These are phyloP conservation scores for Diplodia sapinea DNA, from an alignment of 2,329 filamentous ascomycete species.

Conservation along the genomic window DNA sequence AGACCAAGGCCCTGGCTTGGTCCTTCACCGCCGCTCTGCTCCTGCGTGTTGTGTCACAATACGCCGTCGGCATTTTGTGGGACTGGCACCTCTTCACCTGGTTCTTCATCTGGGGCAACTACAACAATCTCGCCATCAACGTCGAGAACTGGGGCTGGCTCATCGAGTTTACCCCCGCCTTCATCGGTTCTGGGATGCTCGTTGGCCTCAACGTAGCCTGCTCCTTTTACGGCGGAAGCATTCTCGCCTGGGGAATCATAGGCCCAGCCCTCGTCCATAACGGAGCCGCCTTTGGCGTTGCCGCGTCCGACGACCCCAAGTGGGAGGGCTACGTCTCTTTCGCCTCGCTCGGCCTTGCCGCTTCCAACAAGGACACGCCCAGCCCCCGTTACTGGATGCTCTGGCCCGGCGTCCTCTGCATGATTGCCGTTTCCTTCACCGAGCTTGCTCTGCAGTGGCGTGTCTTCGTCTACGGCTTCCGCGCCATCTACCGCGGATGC, in stretches of 20 bases:
- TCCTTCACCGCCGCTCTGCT: conserved; percentile 59
- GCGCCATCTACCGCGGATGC: conserved; percentile 56
- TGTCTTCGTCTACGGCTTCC: conserved; percentile 55
- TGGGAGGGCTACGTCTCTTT: conserved; percentile 54
- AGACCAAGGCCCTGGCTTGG: conserved; percentile 61
- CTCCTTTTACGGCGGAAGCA: conserved; percentile 63
- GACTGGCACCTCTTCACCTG: conserved; percentile 63
- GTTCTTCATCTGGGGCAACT: conserved; percentile 62
- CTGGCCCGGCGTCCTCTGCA: conserved; percentile 58
- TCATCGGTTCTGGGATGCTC: conserved; percentile 54
- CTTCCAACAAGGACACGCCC: conserved; percentile 51
- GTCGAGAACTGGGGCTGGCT: conserved; percentile 68
- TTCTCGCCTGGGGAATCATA: conserved; percentile 64
- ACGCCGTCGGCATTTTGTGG: conserved; percentile 65
- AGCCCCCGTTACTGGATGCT: conserved; percentile 60
- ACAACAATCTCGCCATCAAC: conserved; percentile 56
- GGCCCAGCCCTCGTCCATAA: conserved; percentile 63
- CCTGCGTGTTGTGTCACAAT: conserved; percentile 64
- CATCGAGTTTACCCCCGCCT: conserved; percentile 65
- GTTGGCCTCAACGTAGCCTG: conserved; percentile 64
- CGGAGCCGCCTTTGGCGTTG: conserved; percentile 54
- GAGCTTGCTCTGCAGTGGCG: conserved; percentile 53
- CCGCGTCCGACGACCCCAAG: conserved; percentile 46
- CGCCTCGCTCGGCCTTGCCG: conserved; percentile 45
- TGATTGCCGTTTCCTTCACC: conserved; percentile 59